A percentile compares a stretch with the other conserved stretches of the same genome.
These are phyloP conservation scores for Verticillium isaacii DNA, from an alignment of 2,329 filamentous ascomycete species.

Conservation along the genomic window DNA sequence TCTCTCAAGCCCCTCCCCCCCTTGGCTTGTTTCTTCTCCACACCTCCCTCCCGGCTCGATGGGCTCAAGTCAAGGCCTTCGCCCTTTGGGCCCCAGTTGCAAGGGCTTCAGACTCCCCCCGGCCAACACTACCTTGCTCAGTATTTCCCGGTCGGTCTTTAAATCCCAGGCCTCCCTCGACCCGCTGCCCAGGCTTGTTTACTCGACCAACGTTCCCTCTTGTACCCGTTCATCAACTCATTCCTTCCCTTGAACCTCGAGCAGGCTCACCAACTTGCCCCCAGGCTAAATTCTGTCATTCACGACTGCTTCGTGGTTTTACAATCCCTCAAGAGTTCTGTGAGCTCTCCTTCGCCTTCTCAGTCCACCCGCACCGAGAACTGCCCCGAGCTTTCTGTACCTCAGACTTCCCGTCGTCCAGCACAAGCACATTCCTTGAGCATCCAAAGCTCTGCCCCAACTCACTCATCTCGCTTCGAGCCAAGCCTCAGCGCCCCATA, in stretches of 20 bases:
- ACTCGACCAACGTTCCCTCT: neutral
- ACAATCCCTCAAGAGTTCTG: neutral
- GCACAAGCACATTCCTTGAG: slow-evolving; percentile 10
- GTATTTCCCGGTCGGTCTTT: neutral
- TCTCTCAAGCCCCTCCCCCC: neutral
- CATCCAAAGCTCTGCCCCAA: neutral
- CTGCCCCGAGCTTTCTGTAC: neutral
- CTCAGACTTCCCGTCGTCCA: neutral
- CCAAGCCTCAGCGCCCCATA: slow-evolving; percentile 4
- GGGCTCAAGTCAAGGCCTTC: neutral
- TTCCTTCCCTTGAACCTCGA: slow-evolving; percentile 1
- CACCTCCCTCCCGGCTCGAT: neutral
- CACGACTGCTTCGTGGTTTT: neutral
- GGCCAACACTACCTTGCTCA: neutral
- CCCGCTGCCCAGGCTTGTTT: neutral
- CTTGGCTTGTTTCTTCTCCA: neutral
- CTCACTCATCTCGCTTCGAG: slow-evolving; percentile 11
- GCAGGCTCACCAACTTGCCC: neutral
- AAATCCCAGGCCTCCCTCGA: neutral
- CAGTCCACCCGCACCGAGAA: neutral
- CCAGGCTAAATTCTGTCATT: neutral
- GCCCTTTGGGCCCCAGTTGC: neutral
- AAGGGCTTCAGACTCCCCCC: neutral
- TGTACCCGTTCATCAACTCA: neutral
- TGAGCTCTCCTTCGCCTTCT: neutral